A percentile compares a stretch with the other conserved stretches of the same genome.
Conservation (phyloP, 2,329 filamentous ascomycete genomes). For the Clonostachys rhizophaga region DNA sequence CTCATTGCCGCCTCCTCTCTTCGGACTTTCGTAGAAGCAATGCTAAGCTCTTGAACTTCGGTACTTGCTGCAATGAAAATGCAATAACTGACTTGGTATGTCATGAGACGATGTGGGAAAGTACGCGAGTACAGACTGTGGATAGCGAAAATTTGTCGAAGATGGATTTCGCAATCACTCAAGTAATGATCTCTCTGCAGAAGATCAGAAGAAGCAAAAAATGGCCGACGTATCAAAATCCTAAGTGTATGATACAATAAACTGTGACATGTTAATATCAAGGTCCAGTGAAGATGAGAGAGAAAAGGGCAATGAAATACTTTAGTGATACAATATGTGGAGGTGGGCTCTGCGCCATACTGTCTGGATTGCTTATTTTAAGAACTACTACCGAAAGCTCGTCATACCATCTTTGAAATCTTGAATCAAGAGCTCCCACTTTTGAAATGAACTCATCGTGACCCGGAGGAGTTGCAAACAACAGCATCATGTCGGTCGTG, state of each 20-base stretch:
- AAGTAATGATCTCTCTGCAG: background rate
- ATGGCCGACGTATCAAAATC: constrained; percentile 6
- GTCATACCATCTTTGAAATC: constrained; percentile 5
- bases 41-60: constrained; percentile 5
- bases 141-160: constrained; percentile 71
- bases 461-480: constrained; percentile 3
- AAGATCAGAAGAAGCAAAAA: background rate
- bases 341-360: constrained; percentile 3
- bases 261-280: background rate
- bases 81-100: constrained; percentile 13
- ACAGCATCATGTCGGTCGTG: constrained; percentile 10
- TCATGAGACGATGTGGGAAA: constrained; percentile 11
- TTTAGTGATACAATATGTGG: constrained; percentile 8
- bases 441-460: constrained; percentile 1
- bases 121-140: constrained; percentile 15
- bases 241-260: constrained; percentile 6
- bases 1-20: background rate
- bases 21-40: background rate
- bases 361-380: constrained; percentile 1
- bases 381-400: background rate
- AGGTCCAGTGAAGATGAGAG: background rate
- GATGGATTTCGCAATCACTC: constrained; percentile 1
- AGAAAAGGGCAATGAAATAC: constrained; percentile 1
- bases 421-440: constrained; percentile 3
- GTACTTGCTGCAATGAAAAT: constrained; percentile 9